Evolutionary conservation across 257 asterid genomes (phyloP), one percentile per base, ranked within the genome.

Genomic region (Solanum pinnatisectum): DNA sequence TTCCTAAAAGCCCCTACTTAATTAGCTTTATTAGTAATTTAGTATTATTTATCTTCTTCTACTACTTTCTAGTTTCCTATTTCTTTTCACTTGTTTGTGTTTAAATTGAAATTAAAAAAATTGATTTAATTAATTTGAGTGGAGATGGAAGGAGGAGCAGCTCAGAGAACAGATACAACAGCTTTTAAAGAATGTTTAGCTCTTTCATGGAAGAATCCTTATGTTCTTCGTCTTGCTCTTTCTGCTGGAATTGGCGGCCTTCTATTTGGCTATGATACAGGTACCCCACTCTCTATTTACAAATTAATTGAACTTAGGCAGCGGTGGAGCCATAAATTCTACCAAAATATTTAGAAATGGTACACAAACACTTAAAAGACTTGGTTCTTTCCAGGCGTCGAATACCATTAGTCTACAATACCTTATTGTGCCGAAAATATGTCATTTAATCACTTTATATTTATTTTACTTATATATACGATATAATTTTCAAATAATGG

Each of bases 221-320:
- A 87, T 79, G 89, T 91, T 86, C 92, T 92, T 83, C 95, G 92
- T 8, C 93, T 92, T 89, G 93, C 95, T 85, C 83, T 90, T 89
- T 92, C 95, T 63, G 93, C 92, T 40, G 94, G 95, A 87, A 91
- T 92, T 87, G 93, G 94, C 23, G 95, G 95, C 49, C 90, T 92
- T 86, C 92, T 92, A 86, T 92, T 92, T 44, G 93, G 95, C 87
- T 91, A 92, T 27, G 95, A 92, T 87, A 92, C 93, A 70, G 91
- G 92, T 92, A n/a, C 32, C 20, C 73, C 73, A 11, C 73, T 25
- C 35, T 25, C 30, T 65, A 65, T 60, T 56, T 56, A 56, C 10
- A 20, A 52, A 52, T 46, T 46, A 46, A 46, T 46, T 46, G 52
- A 11, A 12, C 15, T 4, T 44, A 44, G 56, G 15, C 16, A 44